Base-by-base conservation (phyloP, 768 basidiomycete species). In the Fomitopsis pulvina region DNA sequence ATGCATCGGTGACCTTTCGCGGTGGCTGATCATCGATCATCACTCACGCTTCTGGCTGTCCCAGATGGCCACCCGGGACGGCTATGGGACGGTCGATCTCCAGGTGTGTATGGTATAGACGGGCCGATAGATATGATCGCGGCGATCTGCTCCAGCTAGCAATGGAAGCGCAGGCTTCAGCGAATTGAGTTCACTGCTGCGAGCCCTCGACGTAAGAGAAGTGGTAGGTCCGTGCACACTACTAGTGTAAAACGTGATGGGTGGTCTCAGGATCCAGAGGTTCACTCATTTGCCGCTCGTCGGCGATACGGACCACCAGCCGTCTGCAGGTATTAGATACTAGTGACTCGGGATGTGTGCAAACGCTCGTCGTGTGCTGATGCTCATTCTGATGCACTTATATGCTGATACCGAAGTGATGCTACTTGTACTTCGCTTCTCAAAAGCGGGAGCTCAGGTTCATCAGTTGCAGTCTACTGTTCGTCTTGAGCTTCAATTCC, bases 1-100 rank as follows among this genome's bases (percentile, higher is more conserved):
- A 66, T 68, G 66, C 54, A 48, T 27, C 32, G 16, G 41, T 22
- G 41, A 50, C 11, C 25, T 50, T 40, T 5, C 28, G 39, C 18
- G 29, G 39, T 11, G 26, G 34, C 21, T 26, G 14, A 3, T 39
- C 34, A 18, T 21, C 16, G 24, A 25, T 2, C 21, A 22, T 9
- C 18, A 18, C n/a, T 45, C 26, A 25, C 21, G 22, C 16, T 47
- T 37, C 8, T 21, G 25, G 32, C 20, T 3, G 28, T 45, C 7
- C 32, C 7, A 18, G 28, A 18, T 4, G 20, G 28, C n/a, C 22
- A 18, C 18, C n/a, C 21, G 16, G n/a, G 7, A 7, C n/a, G 26
- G 18, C 18, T 30, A 32, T 32, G 45, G 34, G 34, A 7, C 34
- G 14, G 14, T 6, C 34, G 34, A 6, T 18, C 18, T 12, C 34